Percentiles rank a stretch among this genome's conserved stretches.
Evolutionary conservation across 108 stramenopile species (phyloP).

Genomic region (Nitzschia palea): DNA sequence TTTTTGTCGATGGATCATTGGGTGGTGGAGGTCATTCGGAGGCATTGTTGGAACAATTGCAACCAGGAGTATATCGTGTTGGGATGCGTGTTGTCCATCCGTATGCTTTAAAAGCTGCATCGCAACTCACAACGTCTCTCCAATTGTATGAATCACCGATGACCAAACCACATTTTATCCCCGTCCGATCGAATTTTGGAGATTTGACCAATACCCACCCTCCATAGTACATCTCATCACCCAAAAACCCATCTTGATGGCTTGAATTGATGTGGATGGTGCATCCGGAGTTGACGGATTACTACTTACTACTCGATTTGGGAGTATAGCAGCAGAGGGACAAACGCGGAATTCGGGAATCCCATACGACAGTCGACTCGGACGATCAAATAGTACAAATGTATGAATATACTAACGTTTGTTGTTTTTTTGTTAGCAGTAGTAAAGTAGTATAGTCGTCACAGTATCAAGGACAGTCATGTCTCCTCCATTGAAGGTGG

Average conservation of each 20-base stretch:
- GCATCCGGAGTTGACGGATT: slow-evolving; percentile 83
- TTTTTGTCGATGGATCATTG: slow-evolving; percentile 86
- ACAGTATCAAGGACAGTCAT: slow-evolving; percentile 49
- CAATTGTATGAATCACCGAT: slow-evolving; percentile 51
- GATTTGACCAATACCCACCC: slow-evolving; percentile 41
- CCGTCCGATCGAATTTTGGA: slow-evolving; percentile 66
- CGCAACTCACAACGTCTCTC: slow-evolving; percentile 64
- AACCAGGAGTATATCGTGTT: slow-evolving; percentile 67
- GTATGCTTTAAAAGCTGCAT: slow-evolving; percentile 60
- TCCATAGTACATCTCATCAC: slow-evolving; percentile 43
- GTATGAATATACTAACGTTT: too few relatives aligned
- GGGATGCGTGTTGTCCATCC: slow-evolving; percentile 85
- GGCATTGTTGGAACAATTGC: slow-evolving; percentile 58
- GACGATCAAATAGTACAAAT: too few relatives aligned
- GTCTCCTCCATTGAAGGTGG: slow-evolving; percentile 85
- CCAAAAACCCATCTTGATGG: slow-evolving; percentile 17
- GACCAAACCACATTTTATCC: slow-evolving; percentile 47
- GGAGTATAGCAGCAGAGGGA: slow-evolving; percentile 95
- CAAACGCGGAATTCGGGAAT: too few relatives aligned
- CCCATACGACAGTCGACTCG: too few relatives aligned
- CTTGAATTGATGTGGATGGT: slow-evolving; percentile 13
- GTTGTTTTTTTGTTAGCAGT: too few relatives aligned
- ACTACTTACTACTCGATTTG: slow-evolving; percentile 77
- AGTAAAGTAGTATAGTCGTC: too few relatives aligned
- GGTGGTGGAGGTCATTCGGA: slow-evolving; percentile 87